Base-by-base conservation (phyloP, 345 rosid species). In the Aquilaria sinensis region DNA sequence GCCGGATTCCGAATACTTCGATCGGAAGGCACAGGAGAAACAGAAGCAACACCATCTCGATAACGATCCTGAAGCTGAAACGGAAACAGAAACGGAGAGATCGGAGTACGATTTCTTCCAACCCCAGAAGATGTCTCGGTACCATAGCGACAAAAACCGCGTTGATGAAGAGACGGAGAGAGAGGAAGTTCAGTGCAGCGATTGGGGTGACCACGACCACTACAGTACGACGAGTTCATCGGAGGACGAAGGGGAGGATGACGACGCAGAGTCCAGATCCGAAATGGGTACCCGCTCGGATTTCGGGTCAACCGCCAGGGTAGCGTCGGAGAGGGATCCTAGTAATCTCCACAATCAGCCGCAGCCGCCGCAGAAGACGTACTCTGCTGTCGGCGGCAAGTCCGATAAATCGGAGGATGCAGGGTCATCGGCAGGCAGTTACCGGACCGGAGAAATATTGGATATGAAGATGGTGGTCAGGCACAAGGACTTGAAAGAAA, bases 111-210 rank as follows among this genome's bases (percentile, higher is more conserved):
- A 83, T 55, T 90, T 80, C 70, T 78, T 75, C 70, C 83, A 76
- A 14, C 52, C 60, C 4, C 70, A 62, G 47, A 72, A 74, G 33
- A 14, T 61, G 57, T 72, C 56, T 32, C 73, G 61, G 32, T 67
- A 67, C 54, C 31, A 62, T 34, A 57, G 43, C 45, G 56, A 57
- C 16, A 50, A 45, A 14, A 59, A 65, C 2, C 59, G 59, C 34
- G 83, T 70, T 16, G 90, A 74, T 10, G 77, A 71, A 53, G 89
- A 86, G 76, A 74, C 88, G 2, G 97, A 88, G 72, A 76, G 95
- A 65, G 99, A 94, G 77, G 99, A 94, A 68, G 99, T 94, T 29
- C 96, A 83, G 69, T 94, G 96, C 77, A 94, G 97, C 57, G 97
- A 94, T 51, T 94, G 96, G 97, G 99, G 77, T 1, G 96, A 90